Conservation (phyloP, 1,139 yeast genomes). For the Kodamaea anthophila region DNA sequence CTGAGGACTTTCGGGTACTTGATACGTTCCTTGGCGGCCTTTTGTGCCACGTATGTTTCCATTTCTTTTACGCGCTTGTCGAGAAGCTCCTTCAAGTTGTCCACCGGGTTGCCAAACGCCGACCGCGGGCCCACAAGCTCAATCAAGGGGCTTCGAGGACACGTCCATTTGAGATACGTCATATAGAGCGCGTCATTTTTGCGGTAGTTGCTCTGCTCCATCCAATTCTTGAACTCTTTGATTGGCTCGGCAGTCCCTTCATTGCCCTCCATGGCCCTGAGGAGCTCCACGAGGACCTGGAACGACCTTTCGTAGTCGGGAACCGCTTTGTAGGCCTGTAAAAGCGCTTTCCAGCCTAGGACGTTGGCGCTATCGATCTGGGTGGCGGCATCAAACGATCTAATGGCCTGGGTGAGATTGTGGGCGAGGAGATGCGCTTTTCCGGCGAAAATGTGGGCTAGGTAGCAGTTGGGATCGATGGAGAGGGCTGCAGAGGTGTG, state of each 20-base stretch:
- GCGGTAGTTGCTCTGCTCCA: constrained; percentile 29
- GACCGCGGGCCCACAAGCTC: constrained; percentile 41
- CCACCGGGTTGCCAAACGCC: constrained; percentile 43
- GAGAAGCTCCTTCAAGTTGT: constrained; percentile 46
- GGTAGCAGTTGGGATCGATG: constrained; percentile 52
- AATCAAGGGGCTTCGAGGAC: constrained; percentile 62
- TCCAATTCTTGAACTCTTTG: constrained; percentile 41
- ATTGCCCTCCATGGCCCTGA: constrained; percentile 24
- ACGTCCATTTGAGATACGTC: constrained; percentile 43
- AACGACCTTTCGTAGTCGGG: constrained; percentile 44
- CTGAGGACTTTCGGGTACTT: constrained; percentile 31
- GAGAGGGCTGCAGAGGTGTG: constrained; percentile 46
- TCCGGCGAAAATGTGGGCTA: constrained; percentile 61
- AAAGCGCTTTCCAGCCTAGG: constrained; percentile 79
- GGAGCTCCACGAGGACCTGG: constrained; percentile 26
- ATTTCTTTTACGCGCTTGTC: constrained; percentile 30
- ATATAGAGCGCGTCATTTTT: constrained; percentile 31
- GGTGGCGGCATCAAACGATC: constrained; percentile 52
- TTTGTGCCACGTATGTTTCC: constrained; percentile 34
- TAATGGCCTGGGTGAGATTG: constrained; percentile 37
- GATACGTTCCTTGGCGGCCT: constrained; percentile 32
- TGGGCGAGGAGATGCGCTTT: constrained; percentile 46
- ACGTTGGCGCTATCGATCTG: constrained; percentile 47
- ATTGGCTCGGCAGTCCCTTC: constrained; percentile 41
- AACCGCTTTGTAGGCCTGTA: constrained; percentile 27